Evolutionary conservation across 768 basidiomycete species (phyloP).

Genomic region (Lactifluus volemus): DNA sequence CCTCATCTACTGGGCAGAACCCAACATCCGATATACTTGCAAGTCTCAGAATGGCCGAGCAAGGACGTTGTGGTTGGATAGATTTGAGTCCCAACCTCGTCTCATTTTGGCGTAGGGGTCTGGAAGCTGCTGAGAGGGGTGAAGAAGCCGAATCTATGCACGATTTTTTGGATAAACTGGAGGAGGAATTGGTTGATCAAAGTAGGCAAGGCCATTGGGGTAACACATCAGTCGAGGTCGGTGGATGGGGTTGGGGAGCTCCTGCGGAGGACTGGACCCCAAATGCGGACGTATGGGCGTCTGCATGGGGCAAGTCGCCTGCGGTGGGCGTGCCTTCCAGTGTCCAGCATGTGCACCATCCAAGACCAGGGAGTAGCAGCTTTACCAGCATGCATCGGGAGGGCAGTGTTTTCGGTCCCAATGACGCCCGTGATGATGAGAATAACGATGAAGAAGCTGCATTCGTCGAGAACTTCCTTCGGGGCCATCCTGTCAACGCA

Average conservation of each 20-base stretch:
- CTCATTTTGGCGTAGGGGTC: slow-evolving; percentile 14
- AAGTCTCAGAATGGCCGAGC: slow-evolving; percentile 6
- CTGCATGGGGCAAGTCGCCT: slow-evolving; percentile 5
- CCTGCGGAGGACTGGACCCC: slow-evolving; percentile 16
- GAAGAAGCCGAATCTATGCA: slow-evolving; percentile 18
- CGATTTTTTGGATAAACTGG: slow-evolving; percentile 17
- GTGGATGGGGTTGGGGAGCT: slow-evolving; percentile 14
- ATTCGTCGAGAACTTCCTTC: slow-evolving; percentile 42
- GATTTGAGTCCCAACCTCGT: slow-evolving; percentile 16
- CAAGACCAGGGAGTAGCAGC: slow-evolving; percentile 10
- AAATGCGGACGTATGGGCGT: slow-evolving; percentile 8
- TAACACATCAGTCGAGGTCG: neutral
- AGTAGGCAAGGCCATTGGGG: slow-evolving; percentile 1
- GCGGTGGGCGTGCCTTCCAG: neutral
- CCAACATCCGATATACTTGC: neutral
- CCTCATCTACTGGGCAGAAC: neutral
- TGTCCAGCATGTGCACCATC: neutral
- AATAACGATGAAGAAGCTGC: slow-evolving; percentile 21
- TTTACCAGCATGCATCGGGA: slow-evolving; percentile 14
- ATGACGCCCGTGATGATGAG: neutral
- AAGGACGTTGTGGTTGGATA: slow-evolving; percentile 10
- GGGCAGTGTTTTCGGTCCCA: neutral
- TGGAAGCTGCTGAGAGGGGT: slow-evolving; percentile 17
- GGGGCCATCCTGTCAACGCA: slow-evolving; percentile 30
- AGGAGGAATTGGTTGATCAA: slow-evolving; percentile 3